These are phyloP conservation scores for Pinguiococcus pyrenoidosus DNA, from an alignment of 108 stramenopile species.

Conservation along the genomic window DNA sequence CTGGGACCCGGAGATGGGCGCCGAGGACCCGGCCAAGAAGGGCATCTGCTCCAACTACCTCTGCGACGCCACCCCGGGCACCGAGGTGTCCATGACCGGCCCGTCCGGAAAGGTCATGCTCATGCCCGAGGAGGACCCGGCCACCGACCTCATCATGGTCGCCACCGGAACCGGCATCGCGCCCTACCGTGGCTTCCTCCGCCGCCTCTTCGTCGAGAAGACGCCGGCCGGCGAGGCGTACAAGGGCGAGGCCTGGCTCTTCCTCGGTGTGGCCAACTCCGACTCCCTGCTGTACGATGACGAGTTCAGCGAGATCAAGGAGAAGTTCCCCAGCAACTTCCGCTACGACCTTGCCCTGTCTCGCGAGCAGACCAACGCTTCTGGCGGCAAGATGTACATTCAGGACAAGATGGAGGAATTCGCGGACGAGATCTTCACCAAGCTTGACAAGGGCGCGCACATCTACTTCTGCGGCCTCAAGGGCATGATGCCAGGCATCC, in stretches of 20 bases:
- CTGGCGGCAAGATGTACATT: conserved; percentile 96
- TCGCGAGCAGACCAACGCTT: conserved; percentile 78
- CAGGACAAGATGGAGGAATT: conserved; percentile 98
- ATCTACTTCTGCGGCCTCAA: conserved; percentile 95
- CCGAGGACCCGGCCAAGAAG: conserved; percentile 94
- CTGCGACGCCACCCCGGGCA: conserved; percentile 79
- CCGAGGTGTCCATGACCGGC: conserved; percentile 45
- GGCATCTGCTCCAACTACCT: conserved; percentile 96
- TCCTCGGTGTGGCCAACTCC: conserved; percentile 88
- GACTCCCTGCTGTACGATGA: conserved; percentile 92
- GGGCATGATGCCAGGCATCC: conserved; percentile 96
- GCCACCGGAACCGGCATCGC: conserved; percentile 95
- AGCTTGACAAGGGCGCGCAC: conserved; percentile 76
- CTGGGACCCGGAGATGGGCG: conserved; percentile 79
- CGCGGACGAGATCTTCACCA: conserved; percentile 77
- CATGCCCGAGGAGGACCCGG: conserved; percentile 83
- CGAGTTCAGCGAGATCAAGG: conserved; percentile 81
- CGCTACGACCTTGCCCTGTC: conserved; percentile 84
- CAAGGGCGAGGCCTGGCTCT: conserved; percentile 92
- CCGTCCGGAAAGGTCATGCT: conserved; percentile 97
- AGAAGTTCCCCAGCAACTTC: conserved; percentile 68
- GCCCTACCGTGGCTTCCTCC: conserved; percentile 88
- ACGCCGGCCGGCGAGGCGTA: conserved; percentile 73
- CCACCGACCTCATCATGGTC: conserved; percentile 92
- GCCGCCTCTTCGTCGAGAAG: conserved; percentile 83